Conservation (phyloP, 2,329 filamentous ascomycete species). For the Chaetomium sp. region DNA sequence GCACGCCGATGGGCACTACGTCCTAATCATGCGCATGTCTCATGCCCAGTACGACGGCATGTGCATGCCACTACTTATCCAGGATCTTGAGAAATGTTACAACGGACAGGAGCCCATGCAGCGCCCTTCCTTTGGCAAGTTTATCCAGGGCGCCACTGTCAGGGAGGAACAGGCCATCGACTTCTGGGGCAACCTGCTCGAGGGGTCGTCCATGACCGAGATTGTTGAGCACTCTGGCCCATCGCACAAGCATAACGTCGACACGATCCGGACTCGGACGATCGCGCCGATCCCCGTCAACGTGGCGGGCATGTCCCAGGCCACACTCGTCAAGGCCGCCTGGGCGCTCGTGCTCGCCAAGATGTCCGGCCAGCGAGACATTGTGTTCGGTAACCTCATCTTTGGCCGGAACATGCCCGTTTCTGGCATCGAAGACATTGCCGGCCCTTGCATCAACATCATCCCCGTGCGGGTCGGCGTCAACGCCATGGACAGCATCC, state of each 20-base stretch:
- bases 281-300: slow-evolving; percentile 16
- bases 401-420: slow-evolving; percentile 22
- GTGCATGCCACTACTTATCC: slow-evolving; percentile 13
- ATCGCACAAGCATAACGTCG: slow-evolving; percentile 14
- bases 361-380: slow-evolving; percentile 29
- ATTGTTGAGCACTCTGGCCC: slow-evolving; percentile 10
- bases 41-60: slow-evolving; percentile 26
- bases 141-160: slow-evolving; percentile 10
- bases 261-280: slow-evolving; percentile 14
- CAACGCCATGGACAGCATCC: slow-evolving; percentile 22
- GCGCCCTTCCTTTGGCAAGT: slow-evolving; percentile 20
- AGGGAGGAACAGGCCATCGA: slow-evolving; percentile 12
- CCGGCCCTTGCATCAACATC: slow-evolving; percentile 21
- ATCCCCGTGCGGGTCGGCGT: slow-evolving; percentile 21
- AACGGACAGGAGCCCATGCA: slow-evolving; percentile 4
- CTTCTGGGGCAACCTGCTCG: slow-evolving; percentile 21
- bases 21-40: slow-evolving; percentile 31
- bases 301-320: slow-evolving; percentile 18
- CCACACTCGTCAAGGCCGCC: slow-evolving; percentile 36
- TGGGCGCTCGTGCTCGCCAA: slow-evolving; percentile 36
- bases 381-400: slow-evolving; percentile 23
- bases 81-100: slow-evolving; percentile 18
- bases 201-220: slow-evolving; percentile 17
- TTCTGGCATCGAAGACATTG: slow-evolving; percentile 13
- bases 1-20: slow-evolving; percentile 27